Base-by-base conservation (phyloP, 805 yeast species). In the Wickerhamiella musiphila region DNA sequence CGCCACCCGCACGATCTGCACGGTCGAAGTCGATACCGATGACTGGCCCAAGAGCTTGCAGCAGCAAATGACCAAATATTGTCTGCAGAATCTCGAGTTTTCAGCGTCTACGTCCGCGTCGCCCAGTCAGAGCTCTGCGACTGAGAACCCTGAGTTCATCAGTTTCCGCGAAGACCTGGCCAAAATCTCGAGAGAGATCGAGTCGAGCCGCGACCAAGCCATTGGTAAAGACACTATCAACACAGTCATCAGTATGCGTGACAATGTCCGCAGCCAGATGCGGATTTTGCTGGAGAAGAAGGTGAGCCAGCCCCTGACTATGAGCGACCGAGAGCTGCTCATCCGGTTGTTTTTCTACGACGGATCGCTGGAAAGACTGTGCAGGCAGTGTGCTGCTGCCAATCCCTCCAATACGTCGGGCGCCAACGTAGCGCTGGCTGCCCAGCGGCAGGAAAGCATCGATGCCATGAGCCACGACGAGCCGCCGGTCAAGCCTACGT, bases 1-100 rank as follows among this genome's bases (percentile, higher is more conserved):
- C 46, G 61, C 66, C 33, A 69, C 83, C 0, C 63, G 63, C 16
- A 63, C 73, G n/a, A 56, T 84, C 28, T 67, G 72, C 32, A 69
- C 73, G 11, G 53, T 81, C 24, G 90, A 77, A 42, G 60, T 78
- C 31, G 84, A 78, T 43, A 63, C 63, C 35, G 72, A 63, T 14
- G 53, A 61, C 14, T 62, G 78, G 41, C 74, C 84, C 9, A 68
- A 65, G 33, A 59, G 64, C 31, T 63, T 75, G 40, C 71, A 68
- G 45, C 78, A 82, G 26, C 67, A 73, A 45, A 67, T 83, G 36
- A 90, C 92, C 1, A 63, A 78, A 27, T 73, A 77, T 43, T 68
- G 90, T 29, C 73, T 84, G 74, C 67, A 76, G 44, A 84, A 84
- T 51, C 74, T 83, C 15, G 42, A 41, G 24, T 19, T 26, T 75